Percentiles rank a stretch among this genome's conserved stretches.
Conservation (phyloP, 768 basidiomycete species). For the Suillus americanus region DNA sequence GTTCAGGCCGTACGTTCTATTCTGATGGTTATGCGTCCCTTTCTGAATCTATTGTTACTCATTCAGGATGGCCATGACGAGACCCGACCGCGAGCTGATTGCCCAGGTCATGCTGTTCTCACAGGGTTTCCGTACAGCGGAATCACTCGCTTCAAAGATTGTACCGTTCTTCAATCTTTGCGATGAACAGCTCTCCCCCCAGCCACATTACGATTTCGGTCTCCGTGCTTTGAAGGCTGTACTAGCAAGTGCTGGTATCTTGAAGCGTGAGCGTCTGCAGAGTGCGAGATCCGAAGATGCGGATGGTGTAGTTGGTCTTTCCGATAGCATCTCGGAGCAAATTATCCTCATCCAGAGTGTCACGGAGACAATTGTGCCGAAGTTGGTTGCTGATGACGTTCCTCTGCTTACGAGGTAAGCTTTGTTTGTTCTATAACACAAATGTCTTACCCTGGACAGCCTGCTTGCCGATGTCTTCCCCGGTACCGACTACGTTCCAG, state of each 20-base stretch:
- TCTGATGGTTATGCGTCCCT: not conserved
- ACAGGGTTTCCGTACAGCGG: constrained; percentile 97
- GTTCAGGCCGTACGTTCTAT: constrained; percentile 76
- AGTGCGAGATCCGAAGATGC: constrained; percentile 38
- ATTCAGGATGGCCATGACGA: constrained; percentile 95
- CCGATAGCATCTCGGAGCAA: constrained; percentile 81
- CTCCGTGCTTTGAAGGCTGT: constrained; percentile 97
- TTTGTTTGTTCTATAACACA: not conserved
- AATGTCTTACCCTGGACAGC: constrained; percentile 38
- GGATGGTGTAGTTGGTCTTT: constrained; percentile 52
- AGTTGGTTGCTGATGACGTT: constrained; percentile 96
- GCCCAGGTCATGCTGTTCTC: constrained; percentile 99
- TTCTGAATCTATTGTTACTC: constrained; percentile 13
- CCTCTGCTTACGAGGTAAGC: constrained; percentile 86
- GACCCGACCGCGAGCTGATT: constrained; percentile 96
- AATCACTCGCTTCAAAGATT: constrained; percentile 95
- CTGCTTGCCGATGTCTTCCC: constrained; percentile 97
- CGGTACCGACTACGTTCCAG: constrained; percentile 87
- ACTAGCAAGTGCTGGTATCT: constrained; percentile 92
- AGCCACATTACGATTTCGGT: constrained; percentile 99
- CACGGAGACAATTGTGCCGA: constrained; percentile 97
- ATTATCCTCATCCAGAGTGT: constrained; percentile 98
- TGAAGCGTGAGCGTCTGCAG: constrained; percentile 88
- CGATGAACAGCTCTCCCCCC: constrained; percentile 93
- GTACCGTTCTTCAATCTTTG: constrained; percentile 99